A percentile compares a stretch with the other conserved stretches of the same genome.
Evolutionary conservation across 768 basidiomycete genomes (phyloP).

Genomic region (Suillus fuscotomentosus): DNA sequence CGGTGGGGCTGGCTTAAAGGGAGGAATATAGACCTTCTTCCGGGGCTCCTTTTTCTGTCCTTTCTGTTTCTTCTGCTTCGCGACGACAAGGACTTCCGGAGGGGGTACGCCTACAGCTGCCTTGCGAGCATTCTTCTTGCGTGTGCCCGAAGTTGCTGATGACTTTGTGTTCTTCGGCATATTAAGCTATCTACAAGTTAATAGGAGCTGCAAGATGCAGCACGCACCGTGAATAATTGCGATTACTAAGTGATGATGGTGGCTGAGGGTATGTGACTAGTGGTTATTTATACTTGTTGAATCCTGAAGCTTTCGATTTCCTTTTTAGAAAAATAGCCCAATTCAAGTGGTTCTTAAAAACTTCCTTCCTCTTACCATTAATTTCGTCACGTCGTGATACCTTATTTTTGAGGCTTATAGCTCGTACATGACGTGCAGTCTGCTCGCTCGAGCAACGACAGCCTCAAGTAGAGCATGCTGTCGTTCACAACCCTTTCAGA

Average conservation of each 20-base stretch:
- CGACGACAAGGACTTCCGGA: slow-evolving; percentile 33
- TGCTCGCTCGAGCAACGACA: slow-evolving; percentile 3
- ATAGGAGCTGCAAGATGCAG: neutral
- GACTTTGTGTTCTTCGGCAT: slow-evolving; percentile 60
- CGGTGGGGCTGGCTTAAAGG: slow-evolving; percentile 71
- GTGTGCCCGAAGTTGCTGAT: slow-evolving; percentile 80
- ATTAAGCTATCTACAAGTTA: slow-evolving; percentile 2
- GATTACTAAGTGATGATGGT: neutral
- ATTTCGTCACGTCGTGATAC: neutral
- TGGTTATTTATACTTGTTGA: slow-evolving; percentile 1
- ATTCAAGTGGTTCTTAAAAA: neutral
- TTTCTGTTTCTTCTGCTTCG: slow-evolving; percentile 51
- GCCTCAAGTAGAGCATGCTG: slow-evolving; percentile 3
- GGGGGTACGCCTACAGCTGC: slow-evolving; percentile 40
- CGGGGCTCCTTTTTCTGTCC: slow-evolving; percentile 66
- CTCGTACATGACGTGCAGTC: slow-evolving; percentile 6
- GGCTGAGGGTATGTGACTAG: neutral
- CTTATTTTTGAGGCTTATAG: slow-evolving; percentile 5
- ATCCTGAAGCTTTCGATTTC: slow-evolving; percentile 1
- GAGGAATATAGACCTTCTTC: slow-evolving; percentile 85
- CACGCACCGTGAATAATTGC: neutral
- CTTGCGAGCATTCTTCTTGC: slow-evolving; percentile 92
- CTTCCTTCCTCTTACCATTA: slow-evolving; percentile 5
- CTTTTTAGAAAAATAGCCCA: neutral
- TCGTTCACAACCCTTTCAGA: neutral